Evolutionary conservation across 2,329 filamentous ascomycete genomes (phyloP).

Genomic region (Cercospora beticola): DNA sequence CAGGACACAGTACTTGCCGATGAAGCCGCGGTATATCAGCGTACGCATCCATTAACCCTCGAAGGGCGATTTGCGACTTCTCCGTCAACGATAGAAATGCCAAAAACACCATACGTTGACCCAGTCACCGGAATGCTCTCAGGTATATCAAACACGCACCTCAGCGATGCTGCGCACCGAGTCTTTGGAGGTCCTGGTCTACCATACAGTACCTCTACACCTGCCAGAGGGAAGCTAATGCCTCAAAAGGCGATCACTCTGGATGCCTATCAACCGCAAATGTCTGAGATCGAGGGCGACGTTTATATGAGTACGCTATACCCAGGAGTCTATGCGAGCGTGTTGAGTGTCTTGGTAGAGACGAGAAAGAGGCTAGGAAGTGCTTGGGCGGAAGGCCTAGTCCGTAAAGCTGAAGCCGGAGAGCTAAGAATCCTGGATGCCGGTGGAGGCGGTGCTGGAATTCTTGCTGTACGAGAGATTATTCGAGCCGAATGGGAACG

Average conservation of each 20-base stretch:
- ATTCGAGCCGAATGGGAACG: conserved; percentile 77
- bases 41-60: conserved; percentile 72
- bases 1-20: conserved; percentile 61
- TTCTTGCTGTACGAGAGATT: conserved; percentile 76
- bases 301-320: conserved; percentile 68
- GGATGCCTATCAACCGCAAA: conserved; percentile 62
- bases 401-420: conserved; percentile 54
- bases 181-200: conserved; percentile 75
- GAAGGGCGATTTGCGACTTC: conserved; percentile 72
- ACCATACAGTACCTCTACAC: conserved; percentile 74
- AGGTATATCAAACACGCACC: conserved; percentile 65
- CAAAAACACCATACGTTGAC: conserved; percentile 64
- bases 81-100: conserved; percentile 73
- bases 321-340: conserved; percentile 68
- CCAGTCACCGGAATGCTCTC: conserved; percentile 70
- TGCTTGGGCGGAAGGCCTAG: conserved; percentile 66
- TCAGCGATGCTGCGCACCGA: conserved; percentile 68
- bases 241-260: conserved; percentile 66
- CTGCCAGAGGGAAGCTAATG: conserved; percentile 54
- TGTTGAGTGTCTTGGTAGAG: conserved; percentile 68
- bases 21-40: conserved; percentile 42
- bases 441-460: conserved; percentile 69
- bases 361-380: conserved; percentile 70
- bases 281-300: conserved; percentile 75
- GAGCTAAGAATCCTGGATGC: conserved; percentile 70